Conservation (phyloP, 164 flowering plant genomes). For the Vitis amurensis region DNA sequence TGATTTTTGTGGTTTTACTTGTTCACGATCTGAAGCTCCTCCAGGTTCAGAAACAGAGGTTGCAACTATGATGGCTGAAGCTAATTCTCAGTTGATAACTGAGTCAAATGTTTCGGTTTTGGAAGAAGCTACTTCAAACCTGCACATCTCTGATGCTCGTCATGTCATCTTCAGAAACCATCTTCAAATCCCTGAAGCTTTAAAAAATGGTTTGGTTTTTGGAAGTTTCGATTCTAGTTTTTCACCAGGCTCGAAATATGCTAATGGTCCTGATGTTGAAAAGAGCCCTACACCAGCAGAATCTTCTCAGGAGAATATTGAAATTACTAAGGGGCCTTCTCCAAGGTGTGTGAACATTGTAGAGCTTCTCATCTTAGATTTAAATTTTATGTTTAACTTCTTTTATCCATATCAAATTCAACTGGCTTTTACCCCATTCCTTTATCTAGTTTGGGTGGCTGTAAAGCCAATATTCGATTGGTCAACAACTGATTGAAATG, state of each 20-base stretch:
- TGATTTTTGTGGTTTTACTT: background rate
- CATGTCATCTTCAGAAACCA: slow-evolving; percentile 50
- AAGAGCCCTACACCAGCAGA: slow-evolving; percentile 11
- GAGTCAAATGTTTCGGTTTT: slow-evolving; percentile 11
- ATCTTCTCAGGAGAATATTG: slow-evolving; percentile 19
- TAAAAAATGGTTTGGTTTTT: slow-evolving; percentile 46
- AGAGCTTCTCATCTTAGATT: background rate
- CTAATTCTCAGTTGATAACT: slow-evolving; percentile 10
- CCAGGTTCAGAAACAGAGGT: slow-evolving; percentile 12
- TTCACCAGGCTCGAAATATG: slow-evolving; percentile 7
- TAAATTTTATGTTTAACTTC: background rate
- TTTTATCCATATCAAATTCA: too few species aligned
- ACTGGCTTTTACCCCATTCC: too few species aligned
- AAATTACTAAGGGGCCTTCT: slow-evolving; percentile 27
- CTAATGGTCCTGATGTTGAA: slow-evolving; percentile 12
- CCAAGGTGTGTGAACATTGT: slow-evolving; percentile 24
- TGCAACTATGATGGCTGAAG: slow-evolving; percentile 13
- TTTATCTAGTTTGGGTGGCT: too few species aligned
- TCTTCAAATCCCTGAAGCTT: slow-evolving; percentile 48
- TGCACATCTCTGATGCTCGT: slow-evolving; percentile 19
- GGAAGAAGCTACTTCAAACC: slow-evolving; percentile 13
- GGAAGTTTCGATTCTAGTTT: slow-evolving; percentile 45
- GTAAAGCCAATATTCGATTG: too few species aligned
- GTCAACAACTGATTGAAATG: too few species aligned
- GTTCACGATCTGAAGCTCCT: background rate